Percentiles rank a stretch among this genome's conserved stretches.
Conservation (phyloP, 495 filamentous ascomycete genomes). For the Aspergillus sclerotioniger region DNA sequence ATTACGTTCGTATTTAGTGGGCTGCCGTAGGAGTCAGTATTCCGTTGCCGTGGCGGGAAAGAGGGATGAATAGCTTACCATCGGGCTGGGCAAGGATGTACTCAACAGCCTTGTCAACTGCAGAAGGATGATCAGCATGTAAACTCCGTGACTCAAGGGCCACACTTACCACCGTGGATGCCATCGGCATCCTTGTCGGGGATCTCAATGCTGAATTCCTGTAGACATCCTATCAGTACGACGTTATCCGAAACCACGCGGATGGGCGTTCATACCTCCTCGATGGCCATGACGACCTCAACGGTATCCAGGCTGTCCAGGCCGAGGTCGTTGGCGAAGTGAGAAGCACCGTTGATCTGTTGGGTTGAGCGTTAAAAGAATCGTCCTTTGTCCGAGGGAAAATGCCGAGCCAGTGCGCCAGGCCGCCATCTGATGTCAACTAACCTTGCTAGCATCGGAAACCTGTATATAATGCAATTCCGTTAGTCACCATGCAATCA, state of each 20-base stretch:
- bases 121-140: slow-evolving; percentile 26
- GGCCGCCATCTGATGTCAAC: slow-evolving; percentile 21
- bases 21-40: slow-evolving; percentile 28
- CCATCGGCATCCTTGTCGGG: slow-evolving; percentile 97
- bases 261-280: slow-evolving; percentile 70
- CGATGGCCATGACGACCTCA: slow-evolving; percentile 99
- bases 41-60: neutral
- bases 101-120: slow-evolving; percentile 92
- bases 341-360: slow-evolving; percentile 75
- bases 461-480: slow-evolving; percentile 48
- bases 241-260: slow-evolving; percentile 14
- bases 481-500: slow-evolving; percentile 16
- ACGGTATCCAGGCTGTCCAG: slow-evolving; percentile 97
- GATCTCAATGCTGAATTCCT: slow-evolving; percentile 99
- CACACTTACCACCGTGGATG: slow-evolving; percentile 89
- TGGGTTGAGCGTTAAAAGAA: slow-evolving; percentile 7
- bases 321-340: slow-evolving; percentile 95
- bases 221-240: slow-evolving; percentile 19
- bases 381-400: slow-evolving; percentile 2
- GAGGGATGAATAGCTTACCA: slow-evolving; percentile 43
- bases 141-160: neutral
- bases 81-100: slow-evolving; percentile 96
- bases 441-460: slow-evolving; percentile 73
- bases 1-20: slow-evolving; percentile 44
- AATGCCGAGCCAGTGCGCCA: neutral